Percentiles rank a stretch among this genome's conserved stretches.
Evolutionary conservation across 176 grass and related monocot genomes (phyloP).

Genomic region (Puya raimondii): DNA sequence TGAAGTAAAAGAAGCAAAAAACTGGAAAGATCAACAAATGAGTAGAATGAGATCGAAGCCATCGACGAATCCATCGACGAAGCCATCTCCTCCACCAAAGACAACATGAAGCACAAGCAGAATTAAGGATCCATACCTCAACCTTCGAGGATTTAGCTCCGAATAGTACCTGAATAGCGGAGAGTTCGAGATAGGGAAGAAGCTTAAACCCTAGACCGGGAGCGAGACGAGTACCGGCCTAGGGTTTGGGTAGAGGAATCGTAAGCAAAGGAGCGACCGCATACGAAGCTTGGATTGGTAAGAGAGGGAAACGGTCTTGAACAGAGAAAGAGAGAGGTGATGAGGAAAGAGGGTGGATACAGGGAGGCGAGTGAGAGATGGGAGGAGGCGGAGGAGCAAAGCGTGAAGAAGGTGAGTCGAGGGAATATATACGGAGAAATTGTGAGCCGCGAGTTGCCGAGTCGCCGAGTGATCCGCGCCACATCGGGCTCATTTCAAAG

Average conservation of each 20-base stretch:
- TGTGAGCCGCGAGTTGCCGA: too few species aligned
- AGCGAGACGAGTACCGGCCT: neutral
- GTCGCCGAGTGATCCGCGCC: too few species aligned
- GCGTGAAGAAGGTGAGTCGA: too few species aligned
- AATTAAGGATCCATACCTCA: conserved; percentile 4
- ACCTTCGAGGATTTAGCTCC: neutral
- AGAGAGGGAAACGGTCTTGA: neutral
- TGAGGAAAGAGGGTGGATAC: neutral
- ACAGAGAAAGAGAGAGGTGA: neutral
- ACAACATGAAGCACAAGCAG: neutral
- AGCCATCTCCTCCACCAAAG: conserved; percentile 9
- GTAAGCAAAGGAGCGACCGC: neutral
- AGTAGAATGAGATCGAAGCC: neutral
- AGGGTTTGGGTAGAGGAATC: conserved; percentile 6
- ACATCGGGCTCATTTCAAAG: too few species aligned
- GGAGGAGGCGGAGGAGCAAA: neutral
- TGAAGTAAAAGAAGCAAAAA: neutral
- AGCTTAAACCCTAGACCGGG: conserved; percentile 9
- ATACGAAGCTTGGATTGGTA: neutral
- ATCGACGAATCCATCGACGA: neutral
- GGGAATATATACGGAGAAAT: too few species aligned
- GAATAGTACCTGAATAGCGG: neutral
- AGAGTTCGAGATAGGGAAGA: neutral
- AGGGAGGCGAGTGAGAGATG: neutral
- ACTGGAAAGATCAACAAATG: neutral